Evolutionary conservation across 768 basidiomycete genomes (phyloP).

Genomic region (Psilocybe tampanensis): DNA sequence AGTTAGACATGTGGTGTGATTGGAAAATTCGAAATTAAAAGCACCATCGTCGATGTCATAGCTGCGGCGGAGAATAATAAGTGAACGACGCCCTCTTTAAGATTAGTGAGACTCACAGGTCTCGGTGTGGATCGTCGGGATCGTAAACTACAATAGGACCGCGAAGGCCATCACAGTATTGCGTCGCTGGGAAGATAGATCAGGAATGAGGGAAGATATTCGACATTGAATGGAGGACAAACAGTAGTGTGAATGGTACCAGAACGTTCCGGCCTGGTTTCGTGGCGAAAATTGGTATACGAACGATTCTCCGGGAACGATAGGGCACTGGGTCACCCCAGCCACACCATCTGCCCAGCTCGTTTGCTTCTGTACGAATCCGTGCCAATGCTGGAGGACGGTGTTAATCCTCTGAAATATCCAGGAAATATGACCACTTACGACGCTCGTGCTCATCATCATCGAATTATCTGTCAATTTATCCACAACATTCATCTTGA

Average conservation of each 20-base stretch:
- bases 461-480: conserved; percentile 46
- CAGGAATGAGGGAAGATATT: background rate
- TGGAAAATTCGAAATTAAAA: conserved; percentile 1
- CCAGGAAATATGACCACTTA: conserved; percentile 22
- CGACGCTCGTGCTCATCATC: conserved; percentile 50
- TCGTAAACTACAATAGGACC: conserved; percentile 45
- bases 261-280: conserved; percentile 27
- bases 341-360: conserved; percentile 47
- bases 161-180: conserved; percentile 5
- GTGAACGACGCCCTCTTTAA: background rate
- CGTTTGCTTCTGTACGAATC: conserved; percentile 41
- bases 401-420: too few relatives aligned
- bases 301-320: conserved; percentile 41
- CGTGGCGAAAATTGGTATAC: conserved; percentile 38
- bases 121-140: conserved; percentile 32
- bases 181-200: conserved; percentile 3
- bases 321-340: conserved; percentile 50
- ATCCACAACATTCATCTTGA: conserved; percentile 49
- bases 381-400: conserved; percentile 54
- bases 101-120: background rate
- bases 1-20: background rate
- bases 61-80: conserved; percentile 1
- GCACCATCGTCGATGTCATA: conserved; percentile 14
- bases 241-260: conserved; percentile 27
- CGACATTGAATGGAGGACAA: background rate